A percentile compares a stretch with the other conserved stretches of the same genome.
phyloP scores from a whole-genome alignment of 2,329 filamentous ascomycete species.

The Calonectria montana region DNA sequence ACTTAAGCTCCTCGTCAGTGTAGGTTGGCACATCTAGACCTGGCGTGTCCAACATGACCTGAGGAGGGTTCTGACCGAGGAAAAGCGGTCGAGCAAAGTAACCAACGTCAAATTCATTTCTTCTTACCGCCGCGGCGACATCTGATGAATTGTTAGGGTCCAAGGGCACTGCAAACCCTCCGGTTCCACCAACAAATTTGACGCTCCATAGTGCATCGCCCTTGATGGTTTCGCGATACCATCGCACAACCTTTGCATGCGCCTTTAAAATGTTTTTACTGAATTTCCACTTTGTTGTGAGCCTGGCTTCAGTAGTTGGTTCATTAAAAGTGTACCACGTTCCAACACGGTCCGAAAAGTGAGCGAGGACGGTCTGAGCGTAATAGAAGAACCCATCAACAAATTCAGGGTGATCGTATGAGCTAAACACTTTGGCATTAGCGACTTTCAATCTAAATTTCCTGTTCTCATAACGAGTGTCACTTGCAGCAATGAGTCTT shows the following conservation, averaged over 20 bases:
- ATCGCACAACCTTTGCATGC: background rate
- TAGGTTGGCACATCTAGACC: background rate
- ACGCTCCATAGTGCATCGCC: background rate
- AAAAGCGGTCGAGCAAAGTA: background rate
- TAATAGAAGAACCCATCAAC: background rate
- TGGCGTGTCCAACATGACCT: background rate
- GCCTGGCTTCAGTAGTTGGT: background rate
- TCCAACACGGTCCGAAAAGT: background rate
- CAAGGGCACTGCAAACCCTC: background rate
- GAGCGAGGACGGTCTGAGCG: background rate
- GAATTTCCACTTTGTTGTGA: background rate
- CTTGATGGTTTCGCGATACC: background rate
- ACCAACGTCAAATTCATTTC: background rate
- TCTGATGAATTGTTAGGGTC: background rate
- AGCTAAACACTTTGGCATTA: background rate
- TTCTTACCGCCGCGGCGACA: background rate
- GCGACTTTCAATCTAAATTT: no score
- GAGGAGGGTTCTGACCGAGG: background rate
- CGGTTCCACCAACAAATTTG: background rate
- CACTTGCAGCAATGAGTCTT: background rate
- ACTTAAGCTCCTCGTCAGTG: background rate
- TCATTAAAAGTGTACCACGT: background rate
- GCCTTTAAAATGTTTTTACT: background rate
- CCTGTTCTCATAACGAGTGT: rapidly evolving
- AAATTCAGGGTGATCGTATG: background rate